phyloP scores from a whole-genome alignment of 768 basidiomycete species.

The Cystobasidium tubakii region DNA sequence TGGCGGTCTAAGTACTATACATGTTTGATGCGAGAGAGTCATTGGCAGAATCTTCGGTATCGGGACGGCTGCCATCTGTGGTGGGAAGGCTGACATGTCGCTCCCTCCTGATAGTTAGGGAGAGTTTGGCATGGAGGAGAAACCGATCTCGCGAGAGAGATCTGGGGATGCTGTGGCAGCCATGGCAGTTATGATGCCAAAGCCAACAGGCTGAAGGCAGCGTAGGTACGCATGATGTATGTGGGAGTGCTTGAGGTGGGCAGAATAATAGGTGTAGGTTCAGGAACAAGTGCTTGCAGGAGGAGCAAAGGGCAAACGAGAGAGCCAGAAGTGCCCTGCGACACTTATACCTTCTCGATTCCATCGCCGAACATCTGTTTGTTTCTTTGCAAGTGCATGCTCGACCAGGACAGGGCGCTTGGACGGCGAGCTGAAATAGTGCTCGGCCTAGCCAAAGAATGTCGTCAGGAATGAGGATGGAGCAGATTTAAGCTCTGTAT shows the following conservation, averaged over 20 bases:
- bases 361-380: not conserved
- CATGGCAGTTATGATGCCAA: conserved; percentile 9
- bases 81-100: conserved; percentile 18
- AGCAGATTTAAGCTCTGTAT: no score
- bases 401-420: not conserved
- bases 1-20: not conserved
- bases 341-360: not conserved
- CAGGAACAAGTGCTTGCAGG: no score
- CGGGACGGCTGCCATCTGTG: not conserved
- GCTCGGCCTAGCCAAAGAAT: not conserved
- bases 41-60: not conserved
- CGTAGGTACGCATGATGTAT: conserved; percentile 20
- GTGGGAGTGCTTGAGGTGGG: not conserved
- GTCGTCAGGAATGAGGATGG: not conserved
- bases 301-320: not conserved
- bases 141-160: not conserved
- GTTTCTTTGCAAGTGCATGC: not conserved
- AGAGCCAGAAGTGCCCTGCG: not conserved
- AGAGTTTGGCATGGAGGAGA: conserved; percentile 23
- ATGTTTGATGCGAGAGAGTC: not conserved
- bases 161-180: conserved; percentile 8
- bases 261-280: not conserved
- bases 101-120: not conserved
- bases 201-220: conserved; percentile 19
- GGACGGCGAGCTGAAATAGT: not conserved